Percentiles rank a stretch among this genome's conserved stretches.
phyloP scores from a whole-genome alignment of 2,329 filamentous ascomycete genomes.

The Ophiostoma montium region DNA sequence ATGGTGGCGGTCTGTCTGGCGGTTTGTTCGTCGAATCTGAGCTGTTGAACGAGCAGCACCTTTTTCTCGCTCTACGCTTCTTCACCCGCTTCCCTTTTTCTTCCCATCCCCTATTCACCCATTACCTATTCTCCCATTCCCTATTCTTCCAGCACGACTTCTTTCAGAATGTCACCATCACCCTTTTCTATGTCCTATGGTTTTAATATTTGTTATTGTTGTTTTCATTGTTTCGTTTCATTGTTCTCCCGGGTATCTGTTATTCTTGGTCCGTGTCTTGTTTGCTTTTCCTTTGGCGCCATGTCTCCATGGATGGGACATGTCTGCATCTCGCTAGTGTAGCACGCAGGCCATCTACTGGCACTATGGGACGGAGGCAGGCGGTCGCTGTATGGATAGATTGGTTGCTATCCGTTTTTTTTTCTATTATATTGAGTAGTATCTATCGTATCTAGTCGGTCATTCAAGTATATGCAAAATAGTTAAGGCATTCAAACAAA shows the following conservation, averaged over 20 bases:
- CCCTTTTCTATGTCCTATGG: neutral
- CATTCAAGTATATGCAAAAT: no score
- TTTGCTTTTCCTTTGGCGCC: no score
- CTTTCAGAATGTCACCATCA: no score
- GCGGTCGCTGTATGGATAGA: slow-evolving; percentile 8
- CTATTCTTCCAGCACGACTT: no score
- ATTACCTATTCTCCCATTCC: neutral
- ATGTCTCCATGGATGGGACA: no score
- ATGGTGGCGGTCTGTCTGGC: slow-evolving; percentile 4
- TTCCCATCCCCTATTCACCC: neutral
- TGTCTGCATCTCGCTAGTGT: no score
- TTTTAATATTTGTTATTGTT: neutral
- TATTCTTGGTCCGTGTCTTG: no score
- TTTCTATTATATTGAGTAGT: neutral
- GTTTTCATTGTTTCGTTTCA: neutral
- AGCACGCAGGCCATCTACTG: no score
- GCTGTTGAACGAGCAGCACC: neutral
- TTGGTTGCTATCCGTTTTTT: no score
- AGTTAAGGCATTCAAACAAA: neutral
- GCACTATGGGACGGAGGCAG: no score
- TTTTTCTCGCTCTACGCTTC: neutral
- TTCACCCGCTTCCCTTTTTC: neutral
- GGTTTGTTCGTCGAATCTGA: neutral
- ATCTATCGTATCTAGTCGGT: neutral
- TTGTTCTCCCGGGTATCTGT: neutral